Percentiles rank a stretch among this genome's conserved stretches.
These are phyloP conservation scores for Castanea crenata DNA, from an alignment of 306 rosid genomes.

Conservation along the genomic window DNA sequence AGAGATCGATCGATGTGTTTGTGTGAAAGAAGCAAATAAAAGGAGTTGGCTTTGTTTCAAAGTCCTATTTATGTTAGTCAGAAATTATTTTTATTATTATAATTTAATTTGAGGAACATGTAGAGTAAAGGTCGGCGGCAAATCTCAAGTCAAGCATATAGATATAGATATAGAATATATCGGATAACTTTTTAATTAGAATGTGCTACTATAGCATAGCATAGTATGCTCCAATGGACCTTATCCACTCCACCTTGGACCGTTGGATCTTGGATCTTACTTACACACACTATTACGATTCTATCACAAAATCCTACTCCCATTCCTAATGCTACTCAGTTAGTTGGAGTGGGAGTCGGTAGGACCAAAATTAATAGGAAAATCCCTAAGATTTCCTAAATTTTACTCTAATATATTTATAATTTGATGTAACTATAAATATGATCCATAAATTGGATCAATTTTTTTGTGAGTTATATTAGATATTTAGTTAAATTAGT, in stretches of 20 bases:
- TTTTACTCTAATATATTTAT: too few relatives aligned
- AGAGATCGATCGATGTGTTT: neutral
- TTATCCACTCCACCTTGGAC: neutral
- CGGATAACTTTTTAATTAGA: neutral
- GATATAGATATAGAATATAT: neutral
- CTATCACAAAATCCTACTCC: neutral
- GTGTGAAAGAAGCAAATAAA: constrained; percentile 18
- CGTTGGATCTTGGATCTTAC: constrained; percentile 11
- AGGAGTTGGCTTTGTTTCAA: constrained; percentile 19
- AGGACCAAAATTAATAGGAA: too few relatives aligned
- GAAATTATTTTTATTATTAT: neutral
- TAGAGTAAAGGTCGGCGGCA: constrained; percentile 63
- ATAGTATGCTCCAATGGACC: neutral
- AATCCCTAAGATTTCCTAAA: too few relatives aligned
- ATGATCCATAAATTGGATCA: too few relatives aligned
- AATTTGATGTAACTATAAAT: too few relatives aligned
- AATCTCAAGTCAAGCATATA: constrained; percentile 41
- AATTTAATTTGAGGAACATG: constrained; percentile 20
- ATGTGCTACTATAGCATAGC: too few relatives aligned
- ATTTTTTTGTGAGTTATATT: too few relatives aligned
- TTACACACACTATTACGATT: neutral
- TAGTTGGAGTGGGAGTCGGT: too few relatives aligned
- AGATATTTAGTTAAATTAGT: too few relatives aligned
- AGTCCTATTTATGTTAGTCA: neutral
- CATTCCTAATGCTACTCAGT: neutral